Evolutionary conservation across 2,329 filamentous ascomycete genomes (phyloP), one percentile per base, ranked within the genome.

Genomic region (Verticillium zaregamsianum): DNA sequence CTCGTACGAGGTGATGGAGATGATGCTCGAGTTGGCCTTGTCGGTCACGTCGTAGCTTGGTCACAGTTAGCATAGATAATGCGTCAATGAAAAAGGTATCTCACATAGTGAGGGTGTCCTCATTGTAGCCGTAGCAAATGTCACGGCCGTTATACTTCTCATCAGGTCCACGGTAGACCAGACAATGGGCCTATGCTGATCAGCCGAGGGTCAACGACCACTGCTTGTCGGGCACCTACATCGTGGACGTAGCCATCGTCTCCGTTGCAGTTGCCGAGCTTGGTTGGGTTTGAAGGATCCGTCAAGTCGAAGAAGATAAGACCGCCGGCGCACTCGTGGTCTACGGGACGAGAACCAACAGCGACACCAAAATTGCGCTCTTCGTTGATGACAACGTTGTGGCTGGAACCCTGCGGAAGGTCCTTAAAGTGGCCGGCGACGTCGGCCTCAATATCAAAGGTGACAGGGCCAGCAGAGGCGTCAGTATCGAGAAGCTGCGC

Each of bases 181-280:
- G 68, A 63, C 82, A 85, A 67, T 86, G 82, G 0, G 83, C 83
- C 37, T 55, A 55, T 20, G 15, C 7, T 5, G 62, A 14, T 55
- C 49, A 25, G 17, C 39, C 15, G 15, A 12, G 5, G 8, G 32
- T 35, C 80, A 66, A 82, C 80, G n/a, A 82, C 11, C 79, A 79
- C 62, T 83, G 80, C n/a, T 25, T 75, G 63, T n/a, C 72, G 72
- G 15, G 76, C 77, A 64, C 79, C 63, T 60, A 59, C 64, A 64
- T 86, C 82, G 65, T 85, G 83, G 9, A 85, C 82, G 63, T 86
- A 86, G 14, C 82, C 82, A 63, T 86, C 83, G 5, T 76, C 68
- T 3, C 76, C 75, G 6, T 79, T 80, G 64, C 82, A 85, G 62
- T 81, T 81, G 32, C 83, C 83, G 4, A 82, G 76, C 25, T 73